Base-by-base conservation (phyloP, 2,329 filamentous ascomycete species). In the Bipolaris bicolor region DNA sequence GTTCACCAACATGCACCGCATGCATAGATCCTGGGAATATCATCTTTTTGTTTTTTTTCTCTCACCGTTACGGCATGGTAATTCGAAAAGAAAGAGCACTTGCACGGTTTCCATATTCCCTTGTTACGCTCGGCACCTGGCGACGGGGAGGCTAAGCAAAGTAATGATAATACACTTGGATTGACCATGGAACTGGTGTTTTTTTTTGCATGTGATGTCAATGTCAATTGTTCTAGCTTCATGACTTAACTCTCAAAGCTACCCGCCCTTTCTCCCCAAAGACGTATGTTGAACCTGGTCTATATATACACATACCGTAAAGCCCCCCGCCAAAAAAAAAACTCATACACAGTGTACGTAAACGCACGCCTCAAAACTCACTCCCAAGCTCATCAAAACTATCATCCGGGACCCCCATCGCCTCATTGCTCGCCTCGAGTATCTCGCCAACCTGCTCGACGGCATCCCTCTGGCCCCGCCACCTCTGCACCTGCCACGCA, bases 361-460 rank as follows among this genome's bases (percentile, higher is more conserved):
- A 24, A 24, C 22, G 3, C 22, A 7, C 18, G 2, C 5, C 1
- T 36, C 20, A 67, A 15, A 63, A 54, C 1, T 70, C 62, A 41
- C 60, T 67, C 0, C 39, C 58, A 20, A 63, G 5, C 15, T 65
- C 55, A 47, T 73, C 71, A 40, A 73, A 74, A 0, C 63, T 65
- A 41, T 74, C 64, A 3, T 72, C 70, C 5, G 70, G 63, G 1
- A 70, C 13, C 3, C 58, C 50, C 18, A 73, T 55, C 1, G 60
- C 62, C 41, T 65, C 63, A 16, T 63, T 65, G 7, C 68, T 70
- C 5, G 44, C 53, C 10, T 49, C 49, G 41, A 74, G 31, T 11
- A 75, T 9, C 1, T 18, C 15, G 3, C 48, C 44, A 26, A 75
- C 46, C 53, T 66, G 62, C n/a, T 62, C 56, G 11, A 71, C 53